These are phyloP conservation scores for Podila clonocystis DNA, from an alignment of 192 early-diverging fungal species.

Conservation along the genomic window DNA sequence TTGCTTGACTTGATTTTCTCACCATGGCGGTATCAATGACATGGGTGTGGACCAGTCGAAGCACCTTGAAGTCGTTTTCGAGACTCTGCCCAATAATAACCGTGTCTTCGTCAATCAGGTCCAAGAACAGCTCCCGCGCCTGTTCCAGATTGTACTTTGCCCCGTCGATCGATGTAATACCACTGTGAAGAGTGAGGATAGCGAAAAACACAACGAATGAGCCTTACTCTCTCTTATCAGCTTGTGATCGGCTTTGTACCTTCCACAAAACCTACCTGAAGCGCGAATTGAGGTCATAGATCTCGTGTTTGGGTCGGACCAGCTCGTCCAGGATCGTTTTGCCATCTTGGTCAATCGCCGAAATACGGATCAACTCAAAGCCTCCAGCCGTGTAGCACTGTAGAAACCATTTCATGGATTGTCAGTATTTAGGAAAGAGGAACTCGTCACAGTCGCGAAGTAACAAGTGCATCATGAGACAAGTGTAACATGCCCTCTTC, in stretches of 20 bases:
- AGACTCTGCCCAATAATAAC: constrained; percentile 73
- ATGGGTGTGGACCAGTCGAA: constrained; percentile 48
- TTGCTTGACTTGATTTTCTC: neutral
- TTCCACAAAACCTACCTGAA: constrained; percentile 23
- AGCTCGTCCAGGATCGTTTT: constrained; percentile 69
- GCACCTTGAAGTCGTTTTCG: constrained; percentile 43
- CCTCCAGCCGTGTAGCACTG: constrained; percentile 74
- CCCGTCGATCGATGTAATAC: constrained; percentile 56
- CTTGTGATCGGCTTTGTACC: no score
- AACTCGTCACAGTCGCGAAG: no score
- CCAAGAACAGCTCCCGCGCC: constrained; percentile 48
- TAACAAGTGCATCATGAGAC: no score
- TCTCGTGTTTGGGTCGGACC: constrained; percentile 56
- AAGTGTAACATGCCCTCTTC: neutral
- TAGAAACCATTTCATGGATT: neutral
- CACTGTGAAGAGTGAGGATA: constrained; percentile 34
- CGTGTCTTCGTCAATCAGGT: constrained; percentile 57
- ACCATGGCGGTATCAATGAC: constrained; percentile 57
- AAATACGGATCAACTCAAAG: constrained; percentile 72
- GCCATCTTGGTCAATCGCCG: constrained; percentile 59
- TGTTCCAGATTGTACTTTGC: constrained; percentile 62
- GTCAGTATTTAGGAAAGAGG: neutral
- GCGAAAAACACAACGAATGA: neutral
- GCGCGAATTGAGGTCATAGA: constrained; percentile 72
- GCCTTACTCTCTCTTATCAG: neutral